A percentile compares a stretch with the other conserved stretches of the same genome.
Evolutionary conservation across 2,329 filamentous ascomycete species (phyloP).

Genomic region (Metarhizium sp.): DNA sequence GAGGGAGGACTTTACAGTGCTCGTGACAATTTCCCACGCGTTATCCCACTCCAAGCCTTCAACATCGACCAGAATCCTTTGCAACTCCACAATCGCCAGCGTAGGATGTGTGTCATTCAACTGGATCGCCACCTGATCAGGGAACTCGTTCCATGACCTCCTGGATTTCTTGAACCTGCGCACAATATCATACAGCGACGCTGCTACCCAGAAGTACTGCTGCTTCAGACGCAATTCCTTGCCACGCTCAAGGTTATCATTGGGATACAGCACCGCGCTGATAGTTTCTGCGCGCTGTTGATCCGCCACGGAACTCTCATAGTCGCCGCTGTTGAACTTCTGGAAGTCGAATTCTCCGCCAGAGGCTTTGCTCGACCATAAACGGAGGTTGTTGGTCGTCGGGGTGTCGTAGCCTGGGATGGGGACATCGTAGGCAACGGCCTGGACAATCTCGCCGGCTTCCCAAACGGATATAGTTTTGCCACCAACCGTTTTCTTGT

Average conservation of each 20-base stretch:
- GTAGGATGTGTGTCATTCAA: conserved; percentile 98
- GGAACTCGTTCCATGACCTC: conserved; percentile 82
- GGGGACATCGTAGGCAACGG: conserved; percentile 86
- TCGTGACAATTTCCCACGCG: conserved; percentile 74
- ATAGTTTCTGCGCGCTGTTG: conserved; percentile 99
- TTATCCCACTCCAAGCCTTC: conserved; percentile 91
- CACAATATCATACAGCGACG: conserved; percentile 91
- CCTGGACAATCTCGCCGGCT: conserved; percentile 83
- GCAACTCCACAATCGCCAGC: conserved; percentile 88
- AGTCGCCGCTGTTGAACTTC: conserved; percentile 97
- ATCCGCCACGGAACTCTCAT: conserved; percentile 95
- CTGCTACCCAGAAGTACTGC: conserved; percentile 99
- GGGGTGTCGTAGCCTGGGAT: conserved; percentile 85
- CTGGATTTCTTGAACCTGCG: conserved; percentile 97
- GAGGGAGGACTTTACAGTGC: conserved; percentile 41
- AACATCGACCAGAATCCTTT: conserved; percentile 80
- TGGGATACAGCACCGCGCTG: conserved; percentile 92
- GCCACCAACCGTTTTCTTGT: conserved; percentile 64
- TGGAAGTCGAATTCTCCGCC: conserved; percentile 98
- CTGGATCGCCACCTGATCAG: conserved; percentile 93
- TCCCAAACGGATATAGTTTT: conserved; percentile 75
- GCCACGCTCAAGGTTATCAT: conserved; percentile 91
- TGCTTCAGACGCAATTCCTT: conserved; percentile 98
- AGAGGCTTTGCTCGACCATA: conserved; percentile 97
- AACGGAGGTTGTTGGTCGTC: conserved; percentile 90